Conservation (phyloP, 176 grass and related monocot species). For the Zoysia japonica region DNA sequence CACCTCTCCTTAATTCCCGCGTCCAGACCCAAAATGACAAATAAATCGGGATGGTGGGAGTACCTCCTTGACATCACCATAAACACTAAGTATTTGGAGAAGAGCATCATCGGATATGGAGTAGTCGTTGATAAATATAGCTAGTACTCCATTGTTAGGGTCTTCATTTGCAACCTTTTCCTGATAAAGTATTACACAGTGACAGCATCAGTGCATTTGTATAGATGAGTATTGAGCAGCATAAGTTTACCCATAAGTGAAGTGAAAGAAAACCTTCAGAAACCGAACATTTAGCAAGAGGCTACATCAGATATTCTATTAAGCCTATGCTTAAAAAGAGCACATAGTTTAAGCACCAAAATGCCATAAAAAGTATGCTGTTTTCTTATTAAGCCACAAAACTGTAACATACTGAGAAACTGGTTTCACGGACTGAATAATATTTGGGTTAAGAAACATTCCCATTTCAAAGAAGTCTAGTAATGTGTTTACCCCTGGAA, state of each 20-base stretch:
- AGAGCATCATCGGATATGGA: conserved; percentile 61
- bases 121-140: conserved; percentile 50
- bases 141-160: conserved; percentile 45
- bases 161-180: conserved; percentile 44
- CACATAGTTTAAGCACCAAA: too few species aligned
- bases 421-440: conserved; percentile 1
- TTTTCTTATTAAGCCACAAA: too few species aligned
- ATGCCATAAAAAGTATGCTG: too few species aligned
- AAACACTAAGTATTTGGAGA: conserved; percentile 53
- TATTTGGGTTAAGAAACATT: background rate
- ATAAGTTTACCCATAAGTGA: too few species aligned
- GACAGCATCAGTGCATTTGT: background rate
- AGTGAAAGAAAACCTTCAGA: too few species aligned
- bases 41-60: too few species aligned
- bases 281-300: too few species aligned
- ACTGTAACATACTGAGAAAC: conserved; percentile 5
- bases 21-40: too few species aligned
- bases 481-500: conserved; percentile 53
- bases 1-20: too few species aligned
- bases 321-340: background rate
- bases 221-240: too few species aligned
- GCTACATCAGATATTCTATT: background rate
- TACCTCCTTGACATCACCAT: conserved; percentile 72
- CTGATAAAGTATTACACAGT: conserved; percentile 34
- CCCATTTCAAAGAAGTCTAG: conserved; percentile 19